These are phyloP conservation scores for Crucihimalaya himalaica DNA, from an alignment of 345 rosid genomes.

Conservation along the genomic window DNA sequence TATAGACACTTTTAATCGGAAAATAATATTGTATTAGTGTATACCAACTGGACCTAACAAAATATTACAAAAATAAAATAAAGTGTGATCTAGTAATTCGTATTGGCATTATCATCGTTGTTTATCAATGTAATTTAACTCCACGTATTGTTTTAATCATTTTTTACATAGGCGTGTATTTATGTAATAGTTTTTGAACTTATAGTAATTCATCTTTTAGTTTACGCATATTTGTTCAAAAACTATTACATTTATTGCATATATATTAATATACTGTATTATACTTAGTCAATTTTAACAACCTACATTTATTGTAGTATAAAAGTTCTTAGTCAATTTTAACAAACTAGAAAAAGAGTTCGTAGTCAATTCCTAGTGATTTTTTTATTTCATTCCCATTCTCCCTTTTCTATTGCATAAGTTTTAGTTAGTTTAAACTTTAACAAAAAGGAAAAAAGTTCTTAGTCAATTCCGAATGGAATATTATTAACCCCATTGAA, in stretches of 20 bases:
- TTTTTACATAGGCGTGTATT: not conserved
- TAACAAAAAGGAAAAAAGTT: not conserved
- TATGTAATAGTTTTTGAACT: no score
- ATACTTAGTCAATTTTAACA: no score
- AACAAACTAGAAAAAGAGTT: not conserved
- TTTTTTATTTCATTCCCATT: not conserved
- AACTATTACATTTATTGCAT: no score
- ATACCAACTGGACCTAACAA: not conserved
- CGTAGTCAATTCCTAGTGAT: not conserved
- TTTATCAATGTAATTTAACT: no score
- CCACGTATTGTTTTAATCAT: not conserved
- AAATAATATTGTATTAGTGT: not conserved
- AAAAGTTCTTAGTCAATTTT: no score
- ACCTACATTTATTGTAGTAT: no score
- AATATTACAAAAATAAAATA: not conserved
- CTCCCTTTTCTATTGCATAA: not conserved
- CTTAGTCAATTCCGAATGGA: not conserved
- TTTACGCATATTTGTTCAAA: not conserved
- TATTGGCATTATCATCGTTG: no score
- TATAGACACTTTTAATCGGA: not conserved
- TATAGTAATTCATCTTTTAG: no score
- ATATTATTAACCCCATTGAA: constrained; percentile 15
- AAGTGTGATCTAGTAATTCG: not conserved
- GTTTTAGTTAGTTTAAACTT: not conserved
- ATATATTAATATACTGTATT: no score